Evolutionary conservation across 768 basidiomycete genomes (phyloP), one percentile per base, ranked within the genome.

Genomic region (Trametes sanguinea): DNA sequence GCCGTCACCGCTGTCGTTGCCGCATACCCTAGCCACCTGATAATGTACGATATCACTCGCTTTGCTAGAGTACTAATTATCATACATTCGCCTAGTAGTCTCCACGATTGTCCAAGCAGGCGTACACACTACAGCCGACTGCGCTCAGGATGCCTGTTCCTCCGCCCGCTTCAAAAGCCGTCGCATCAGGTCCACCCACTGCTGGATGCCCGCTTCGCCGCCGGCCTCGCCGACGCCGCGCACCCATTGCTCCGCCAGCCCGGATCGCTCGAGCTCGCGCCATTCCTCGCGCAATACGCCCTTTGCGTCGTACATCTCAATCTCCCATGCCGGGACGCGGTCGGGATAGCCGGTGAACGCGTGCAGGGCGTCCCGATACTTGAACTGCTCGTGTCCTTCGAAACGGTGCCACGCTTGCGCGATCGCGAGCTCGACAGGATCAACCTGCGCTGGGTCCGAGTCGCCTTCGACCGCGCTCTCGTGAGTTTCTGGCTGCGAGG

Each of bases 201-300:
- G 87, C 35, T 82, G 71, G 4, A 69, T 55, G 32, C 83, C 85
- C 17, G 77, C 76, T 68, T 80, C 72, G 2, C 88, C 88, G 16
- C 89, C 82, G 3, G 79, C 85, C 61, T 79, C 72, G 1, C 90
- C 89, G n/a, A 91, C 83, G 2, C 81, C 87, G 54, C 74, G 75
- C 27, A 89, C 77, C 85, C 85, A 89, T 16, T 76, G 75, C 39
- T 80, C 79, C 2, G 84, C 86, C 58, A 86, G 81, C 0, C 87
- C 86, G 5, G 69, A 74, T 56, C 69, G 75, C 70, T 86, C 86
- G 50, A 91, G 65, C 14, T 77, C 79, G 48, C 76, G 74, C 91
- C 90, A 92, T 22, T 79, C 80, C 14, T 65, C 65, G 53, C 87
- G 76, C 60, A 93, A 61, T 8, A 80, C 54, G 16, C 59, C 67